phyloP scores from a whole-genome alignment of 164 flowering plant genomes.

The Santalum album region DNA sequence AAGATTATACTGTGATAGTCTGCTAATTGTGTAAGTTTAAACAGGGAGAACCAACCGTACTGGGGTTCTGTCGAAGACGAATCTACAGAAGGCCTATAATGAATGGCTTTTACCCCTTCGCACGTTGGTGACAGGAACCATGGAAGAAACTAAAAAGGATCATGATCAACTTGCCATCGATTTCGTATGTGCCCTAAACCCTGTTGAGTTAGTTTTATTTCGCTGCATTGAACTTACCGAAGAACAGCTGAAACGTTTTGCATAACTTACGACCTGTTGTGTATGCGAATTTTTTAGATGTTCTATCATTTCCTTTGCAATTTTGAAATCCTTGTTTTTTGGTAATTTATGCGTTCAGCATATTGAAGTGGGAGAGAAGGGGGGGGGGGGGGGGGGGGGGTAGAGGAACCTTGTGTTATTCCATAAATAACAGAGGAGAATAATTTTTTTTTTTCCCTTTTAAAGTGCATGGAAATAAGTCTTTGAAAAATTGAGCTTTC shows the following conservation, averaged over 20 bases:
- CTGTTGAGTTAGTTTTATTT: constrained; percentile 62
- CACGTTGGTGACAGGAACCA: constrained; percentile 38
- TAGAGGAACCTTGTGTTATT: too few species aligned
- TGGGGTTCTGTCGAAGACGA: constrained; percentile 38
- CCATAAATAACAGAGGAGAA: too few species aligned
- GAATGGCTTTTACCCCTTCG: constrained; percentile 90
- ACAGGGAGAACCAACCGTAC: constrained; percentile 63
- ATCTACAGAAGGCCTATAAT: constrained; percentile 43
- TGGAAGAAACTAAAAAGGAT: constrained; percentile 38
- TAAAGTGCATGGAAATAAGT: too few species aligned
- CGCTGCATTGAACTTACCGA: constrained; percentile 89
- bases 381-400: too few species aligned
- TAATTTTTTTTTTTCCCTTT: too few species aligned
- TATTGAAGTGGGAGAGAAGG: too few species aligned
- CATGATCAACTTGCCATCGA: constrained; percentile 25
- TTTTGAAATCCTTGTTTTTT: too few species aligned
- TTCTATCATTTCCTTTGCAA: too few species aligned
- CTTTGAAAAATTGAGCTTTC: too few species aligned
- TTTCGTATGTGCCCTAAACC: constrained; percentile 45
- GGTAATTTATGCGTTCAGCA: too few species aligned
- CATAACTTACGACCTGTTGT: constrained; percentile 6
- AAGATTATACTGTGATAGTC: neutral
- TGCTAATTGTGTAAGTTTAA: neutral
- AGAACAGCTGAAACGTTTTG: constrained; percentile 33
- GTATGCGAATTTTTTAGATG: too few species aligned